These are phyloP conservation scores for Cladosporium sp. DNA, from an alignment of 2,329 filamentous ascomycete genomes.

Conservation along the genomic window DNA sequence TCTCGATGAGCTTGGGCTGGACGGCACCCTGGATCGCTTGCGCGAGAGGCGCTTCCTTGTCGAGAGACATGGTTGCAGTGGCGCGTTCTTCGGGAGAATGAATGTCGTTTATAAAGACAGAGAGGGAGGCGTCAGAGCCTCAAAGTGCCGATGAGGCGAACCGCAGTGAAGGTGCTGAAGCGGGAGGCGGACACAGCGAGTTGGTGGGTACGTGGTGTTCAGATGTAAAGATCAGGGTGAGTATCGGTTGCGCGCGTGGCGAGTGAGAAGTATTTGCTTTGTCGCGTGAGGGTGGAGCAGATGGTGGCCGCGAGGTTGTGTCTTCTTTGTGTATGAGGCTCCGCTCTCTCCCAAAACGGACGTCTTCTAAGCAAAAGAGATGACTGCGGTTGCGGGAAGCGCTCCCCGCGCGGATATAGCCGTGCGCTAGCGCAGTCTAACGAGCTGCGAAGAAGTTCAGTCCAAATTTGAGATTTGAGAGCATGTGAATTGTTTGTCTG, in stretches of 20 bases:
- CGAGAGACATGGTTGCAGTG: conserved; percentile 61
- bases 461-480: neutral
- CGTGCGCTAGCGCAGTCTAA: too few relatives aligned
- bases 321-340: neutral
- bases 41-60: conserved; percentile 72
- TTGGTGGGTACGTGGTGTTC: neutral
- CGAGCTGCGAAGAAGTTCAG: neutral
- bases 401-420: too few relatives aligned
- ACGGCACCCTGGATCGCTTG: conserved; percentile 77
- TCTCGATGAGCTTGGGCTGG: conserved; percentile 85
- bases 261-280: neutral
- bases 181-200: neutral
- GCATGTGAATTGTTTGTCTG: neutral
- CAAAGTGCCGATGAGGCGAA: conserved; percentile 1
- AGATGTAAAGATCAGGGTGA: too few relatives aligned
- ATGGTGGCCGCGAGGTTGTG: neutral
- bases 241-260: too few relatives aligned
- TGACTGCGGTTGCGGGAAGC: too few relatives aligned
- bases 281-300: neutral
- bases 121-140: conserved; percentile 9
- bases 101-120: neutral
- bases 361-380: too few relatives aligned
- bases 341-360: neutral
- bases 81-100: neutral
- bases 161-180: conserved; percentile 2